Percentiles rank a stretch among this genome's conserved stretches.
phyloP scores from a whole-genome alignment of 176 grass and related monocot genomes.

The Eragrostis nindensis region DNA sequence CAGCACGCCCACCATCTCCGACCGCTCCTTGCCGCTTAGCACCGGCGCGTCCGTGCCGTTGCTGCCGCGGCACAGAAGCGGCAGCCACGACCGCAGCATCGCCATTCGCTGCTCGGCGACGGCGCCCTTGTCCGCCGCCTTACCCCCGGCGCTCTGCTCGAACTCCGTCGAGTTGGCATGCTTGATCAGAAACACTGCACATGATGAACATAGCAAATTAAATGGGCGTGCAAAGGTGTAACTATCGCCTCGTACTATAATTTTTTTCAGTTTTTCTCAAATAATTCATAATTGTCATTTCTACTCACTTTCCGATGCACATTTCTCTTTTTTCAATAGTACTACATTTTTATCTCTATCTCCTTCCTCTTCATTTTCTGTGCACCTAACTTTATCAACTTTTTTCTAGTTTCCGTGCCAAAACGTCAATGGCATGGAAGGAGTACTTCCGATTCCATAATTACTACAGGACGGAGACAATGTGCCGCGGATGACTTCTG shows the following conservation, averaged over 20 bases:
- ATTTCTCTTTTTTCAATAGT: too few species aligned
- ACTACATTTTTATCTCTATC: too few species aligned
- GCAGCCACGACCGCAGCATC: slow-evolving; percentile 76
- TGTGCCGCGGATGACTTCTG: too few species aligned
- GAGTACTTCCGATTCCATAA: not conserved
- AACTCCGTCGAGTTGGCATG: slow-evolving; percentile 68
- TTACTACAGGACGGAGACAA: not conserved
- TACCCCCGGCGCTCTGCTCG: slow-evolving; percentile 37
- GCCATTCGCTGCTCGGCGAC: slow-evolving; percentile 34
- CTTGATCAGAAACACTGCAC: slow-evolving; percentile 73
- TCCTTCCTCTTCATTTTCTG: too few species aligned
- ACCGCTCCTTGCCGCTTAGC: slow-evolving; percentile 65
- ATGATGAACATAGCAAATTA: not conserved
- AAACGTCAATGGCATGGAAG: too few species aligned
- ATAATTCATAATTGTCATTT: too few species aligned
- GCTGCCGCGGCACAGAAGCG: slow-evolving; percentile 74
- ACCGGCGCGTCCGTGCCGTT: slow-evolving; percentile 65
- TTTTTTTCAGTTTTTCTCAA: too few species aligned
- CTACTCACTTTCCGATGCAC: too few species aligned
- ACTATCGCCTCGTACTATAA: not conserved
- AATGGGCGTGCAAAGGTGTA: not conserved
- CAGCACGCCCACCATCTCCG: slow-evolving; percentile 70
- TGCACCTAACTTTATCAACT: too few species aligned
- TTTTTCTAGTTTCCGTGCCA: too few species aligned
- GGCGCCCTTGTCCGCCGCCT: slow-evolving; percentile 27